Base-by-base conservation (phyloP, 1,284 basidiomycete species). In the Rhodotorula sp. region DNA sequence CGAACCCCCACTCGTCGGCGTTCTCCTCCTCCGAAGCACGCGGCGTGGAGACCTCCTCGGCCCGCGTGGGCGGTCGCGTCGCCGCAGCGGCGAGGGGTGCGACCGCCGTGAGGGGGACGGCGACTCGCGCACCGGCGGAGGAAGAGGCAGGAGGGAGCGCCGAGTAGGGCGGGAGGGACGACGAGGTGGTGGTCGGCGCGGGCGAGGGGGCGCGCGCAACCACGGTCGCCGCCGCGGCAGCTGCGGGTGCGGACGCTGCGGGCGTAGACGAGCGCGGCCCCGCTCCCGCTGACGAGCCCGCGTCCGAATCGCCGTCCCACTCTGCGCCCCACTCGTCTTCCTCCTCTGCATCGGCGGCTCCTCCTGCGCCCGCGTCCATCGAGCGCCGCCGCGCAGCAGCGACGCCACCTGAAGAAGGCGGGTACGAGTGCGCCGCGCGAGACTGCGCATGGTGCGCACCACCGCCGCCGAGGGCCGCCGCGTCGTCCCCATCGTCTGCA, bases 301-400 rank as follows among this genome's bases (percentile, higher is more conserved):
- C 44, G 9, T 59, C 61, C 8, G 55, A 63, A 8, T 49, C 50
- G 2, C 60, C 66, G 14, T 53, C 50, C 67, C 67, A 68, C 12
- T 34, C 23, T 14, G 59, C 57, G 16, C 55, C 67, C 61, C 67
- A 54, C 17, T 64, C 67, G 27, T 68, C 67, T 7, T 54, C 67
- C 13, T 46, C 61, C 7, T 42, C 45, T 23, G 4, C 13, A 2
- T 27, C 61, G 0, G 16, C 19, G 27, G n/a, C n/a, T n/a, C n/a
- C 34, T 34, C 19, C 49, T 14, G 8, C 58, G 44, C 42, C 16
- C 9, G 27, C 19, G 8, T 13, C 41, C 19, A 21, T 10, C 12
- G 55, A 21, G 19, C 19, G 2, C 9, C 14, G n/a, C n/a, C 12
- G 10, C n/a, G 52, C n/a, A 10, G 52, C 52, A 25, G 23, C 10